These are phyloP conservation scores for Alternaria ventricosa DNA, from an alignment of 2,329 filamentous ascomycete genomes.

Conservation along the genomic window DNA sequence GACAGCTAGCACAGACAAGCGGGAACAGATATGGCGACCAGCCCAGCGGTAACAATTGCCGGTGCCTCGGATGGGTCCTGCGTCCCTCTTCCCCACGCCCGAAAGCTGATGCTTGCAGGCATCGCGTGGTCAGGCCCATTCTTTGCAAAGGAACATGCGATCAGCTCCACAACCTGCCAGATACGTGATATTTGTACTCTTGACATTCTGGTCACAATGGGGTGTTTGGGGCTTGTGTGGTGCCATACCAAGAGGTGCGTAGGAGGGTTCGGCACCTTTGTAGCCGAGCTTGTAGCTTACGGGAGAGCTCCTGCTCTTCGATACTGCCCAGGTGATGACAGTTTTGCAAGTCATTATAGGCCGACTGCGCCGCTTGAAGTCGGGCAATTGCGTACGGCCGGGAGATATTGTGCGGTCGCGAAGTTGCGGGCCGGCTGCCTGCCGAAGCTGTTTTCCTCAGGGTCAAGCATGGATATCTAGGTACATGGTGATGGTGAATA, in stretches of 20 bases:
- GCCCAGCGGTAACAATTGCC: slow-evolving; percentile 18
- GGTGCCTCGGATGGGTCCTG: slow-evolving; percentile 13
- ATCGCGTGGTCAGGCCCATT: slow-evolving; percentile 13
- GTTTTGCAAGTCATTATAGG: not conserved
- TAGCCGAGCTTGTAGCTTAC: slow-evolving; percentile 1
- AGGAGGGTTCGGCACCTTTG: not conserved
- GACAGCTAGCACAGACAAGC: not conserved
- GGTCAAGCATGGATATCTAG: not conserved
- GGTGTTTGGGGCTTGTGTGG: not conserved
- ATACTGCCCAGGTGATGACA: not conserved
- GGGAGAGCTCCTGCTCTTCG: not conserved
- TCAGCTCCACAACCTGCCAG: not conserved
- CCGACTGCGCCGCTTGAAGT: not conserved
- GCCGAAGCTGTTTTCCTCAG: not conserved
- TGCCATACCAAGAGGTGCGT: slow-evolving; percentile 5
- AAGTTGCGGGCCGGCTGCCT: slow-evolving; percentile 1
- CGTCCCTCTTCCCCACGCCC: slow-evolving; percentile 21
- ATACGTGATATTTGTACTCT: not conserved
- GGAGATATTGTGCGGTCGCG: not conserved
- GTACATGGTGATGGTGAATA: not conserved
- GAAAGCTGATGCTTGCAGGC: slow-evolving; percentile 9
- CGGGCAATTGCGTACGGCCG: not conserved
- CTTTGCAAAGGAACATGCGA: not conserved
- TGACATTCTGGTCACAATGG: not conserved
- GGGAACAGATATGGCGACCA: slow-evolving; percentile 3